Evolutionary conservation across 75 land plant species (phyloP).

Genomic region (Pseudotsuga menziesii): DNA sequence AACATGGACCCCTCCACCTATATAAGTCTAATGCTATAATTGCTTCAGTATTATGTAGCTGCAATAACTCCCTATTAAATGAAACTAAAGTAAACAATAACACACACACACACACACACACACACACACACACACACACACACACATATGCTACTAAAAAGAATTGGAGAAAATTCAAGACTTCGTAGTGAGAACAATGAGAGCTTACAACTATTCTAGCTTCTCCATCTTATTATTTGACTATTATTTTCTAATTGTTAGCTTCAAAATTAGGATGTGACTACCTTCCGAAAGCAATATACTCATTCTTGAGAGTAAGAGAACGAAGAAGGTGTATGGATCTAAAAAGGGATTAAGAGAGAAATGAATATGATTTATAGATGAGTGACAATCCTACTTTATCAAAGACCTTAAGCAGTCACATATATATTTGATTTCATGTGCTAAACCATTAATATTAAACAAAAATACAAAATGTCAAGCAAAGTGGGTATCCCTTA

Average conservation of each 20-base stretch:
- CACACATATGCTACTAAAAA: too few relatives aligned
- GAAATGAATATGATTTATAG: neutral
- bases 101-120: too few relatives aligned
- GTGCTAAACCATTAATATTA: neutral
- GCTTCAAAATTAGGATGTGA: neutral
- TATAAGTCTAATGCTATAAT: too few relatives aligned
- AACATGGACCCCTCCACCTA: too few relatives aligned
- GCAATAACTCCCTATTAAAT: too few relatives aligned
- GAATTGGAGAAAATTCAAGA: too few relatives aligned
- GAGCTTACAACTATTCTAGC: conserved; percentile 7
- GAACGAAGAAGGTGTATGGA: neutral
- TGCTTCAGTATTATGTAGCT: too few relatives aligned
- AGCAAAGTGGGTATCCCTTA: neutral
- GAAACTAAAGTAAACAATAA: too few relatives aligned
- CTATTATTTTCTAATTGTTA: conserved; percentile 2
- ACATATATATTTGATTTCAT: neutral
- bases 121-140: too few relatives aligned
- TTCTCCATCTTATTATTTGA: conserved; percentile 11
- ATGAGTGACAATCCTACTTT: neutral
- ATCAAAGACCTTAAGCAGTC: neutral
- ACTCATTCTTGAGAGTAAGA: neutral
- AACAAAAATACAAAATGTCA: neutral
- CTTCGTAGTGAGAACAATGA: too few relatives aligned
- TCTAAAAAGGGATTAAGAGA: too few relatives aligned
- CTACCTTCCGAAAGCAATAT: neutral